Conservation (phyloP, 2,329 filamentous ascomycete genomes). For the Cryphonectria japonica region DNA sequence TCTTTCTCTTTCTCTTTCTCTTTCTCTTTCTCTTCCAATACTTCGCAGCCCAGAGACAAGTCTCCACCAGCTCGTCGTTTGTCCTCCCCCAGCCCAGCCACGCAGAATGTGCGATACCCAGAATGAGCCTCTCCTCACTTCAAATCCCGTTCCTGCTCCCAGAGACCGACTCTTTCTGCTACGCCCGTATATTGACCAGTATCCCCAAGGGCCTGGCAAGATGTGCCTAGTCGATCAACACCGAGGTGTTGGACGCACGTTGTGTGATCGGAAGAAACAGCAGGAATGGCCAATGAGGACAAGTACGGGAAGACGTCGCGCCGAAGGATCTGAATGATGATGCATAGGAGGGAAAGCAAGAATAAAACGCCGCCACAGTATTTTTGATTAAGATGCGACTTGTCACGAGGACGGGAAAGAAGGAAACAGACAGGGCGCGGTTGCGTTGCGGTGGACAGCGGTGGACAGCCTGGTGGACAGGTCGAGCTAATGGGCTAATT, state of each 20-base stretch:
- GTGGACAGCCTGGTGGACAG: neutral
- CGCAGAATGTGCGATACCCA: constrained; percentile 21
- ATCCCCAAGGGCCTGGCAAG: neutral
- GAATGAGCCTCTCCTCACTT: constrained; percentile 15
- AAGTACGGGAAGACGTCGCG: neutral
- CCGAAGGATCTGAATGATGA: neutral
- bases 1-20: neutral
- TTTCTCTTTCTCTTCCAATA: constrained; percentile 13
- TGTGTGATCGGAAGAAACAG: neutral
- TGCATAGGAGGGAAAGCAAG: neutral
- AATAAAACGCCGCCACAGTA: neutral
- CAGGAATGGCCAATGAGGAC: neutral
- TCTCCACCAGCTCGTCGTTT: constrained; percentile 22
- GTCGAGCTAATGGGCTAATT: neutral
- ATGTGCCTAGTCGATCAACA: neutral
- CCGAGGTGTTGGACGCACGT: neutral
- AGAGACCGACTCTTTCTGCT: constrained; percentile 1
- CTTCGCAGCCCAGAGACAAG: constrained; percentile 10
- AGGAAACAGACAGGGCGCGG: neutral
- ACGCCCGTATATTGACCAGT: neutral
- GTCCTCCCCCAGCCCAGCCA: constrained; percentile 21
- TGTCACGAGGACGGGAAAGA: neutral
- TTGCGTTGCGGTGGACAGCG: neutral
- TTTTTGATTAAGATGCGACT: neutral
- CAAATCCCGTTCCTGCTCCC: constrained; percentile 7